phyloP scores from a whole-genome alignment of 2,329 filamentous ascomycete species.

The Laburnicola sp. region DNA sequence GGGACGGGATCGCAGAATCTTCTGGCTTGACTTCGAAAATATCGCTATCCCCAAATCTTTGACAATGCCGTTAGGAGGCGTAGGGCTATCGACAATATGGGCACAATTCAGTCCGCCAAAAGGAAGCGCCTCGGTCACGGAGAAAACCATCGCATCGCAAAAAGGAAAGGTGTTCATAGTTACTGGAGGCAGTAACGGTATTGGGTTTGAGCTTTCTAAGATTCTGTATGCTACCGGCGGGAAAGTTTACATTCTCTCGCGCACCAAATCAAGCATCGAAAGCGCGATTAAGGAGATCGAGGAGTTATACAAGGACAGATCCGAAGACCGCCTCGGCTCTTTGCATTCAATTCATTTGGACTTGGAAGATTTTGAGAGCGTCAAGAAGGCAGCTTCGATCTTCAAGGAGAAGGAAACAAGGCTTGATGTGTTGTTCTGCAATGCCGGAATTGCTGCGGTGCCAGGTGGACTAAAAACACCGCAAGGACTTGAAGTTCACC shows the following conservation, averaged over 20 bases:
- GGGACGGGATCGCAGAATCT: no score
- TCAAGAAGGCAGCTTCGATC: slow-evolving; percentile 29
- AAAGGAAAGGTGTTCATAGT: slow-evolving; percentile 10
- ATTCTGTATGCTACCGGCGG: slow-evolving; percentile 37
- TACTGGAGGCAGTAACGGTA: slow-evolving; percentile 7
- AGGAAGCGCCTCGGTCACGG: no score
- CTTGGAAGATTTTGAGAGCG: slow-evolving; percentile 47
- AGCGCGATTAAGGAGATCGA: slow-evolving; percentile 52
- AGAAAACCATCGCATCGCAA: slow-evolving; percentile 1
- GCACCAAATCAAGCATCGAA: slow-evolving; percentile 50
- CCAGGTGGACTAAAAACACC: slow-evolving; percentile 8
- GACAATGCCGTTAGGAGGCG: no score
- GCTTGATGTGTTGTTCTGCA: slow-evolving; percentile 48
- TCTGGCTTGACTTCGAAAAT: no score
- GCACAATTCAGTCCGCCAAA: no score
- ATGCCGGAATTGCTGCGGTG: slow-evolving; percentile 45
- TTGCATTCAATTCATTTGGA: slow-evolving; percentile 32
- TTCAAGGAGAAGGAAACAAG: slow-evolving; percentile 34
- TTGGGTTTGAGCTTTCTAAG: neutral
- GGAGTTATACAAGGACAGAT: slow-evolving; percentile 34
- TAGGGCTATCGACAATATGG: no score
- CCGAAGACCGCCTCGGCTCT: slow-evolving; percentile 21
- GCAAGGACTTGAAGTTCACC: slow-evolving; percentile 27
- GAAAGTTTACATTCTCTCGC: slow-evolving; percentile 57
- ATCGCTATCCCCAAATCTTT: no score